These are phyloP conservation scores for Luvunga scandens DNA, from an alignment of 345 rosid species.

Conservation along the genomic window DNA sequence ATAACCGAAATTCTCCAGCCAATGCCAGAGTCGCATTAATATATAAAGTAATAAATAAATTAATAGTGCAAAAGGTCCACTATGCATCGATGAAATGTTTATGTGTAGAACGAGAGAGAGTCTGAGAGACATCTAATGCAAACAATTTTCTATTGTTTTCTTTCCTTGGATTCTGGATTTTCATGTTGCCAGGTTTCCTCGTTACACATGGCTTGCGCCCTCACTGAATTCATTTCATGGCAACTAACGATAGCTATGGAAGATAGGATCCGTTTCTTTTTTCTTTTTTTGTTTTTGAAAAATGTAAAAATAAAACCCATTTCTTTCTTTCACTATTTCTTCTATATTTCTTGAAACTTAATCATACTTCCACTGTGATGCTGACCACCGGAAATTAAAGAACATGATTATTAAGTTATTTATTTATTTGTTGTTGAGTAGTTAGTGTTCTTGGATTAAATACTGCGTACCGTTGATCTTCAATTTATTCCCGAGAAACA, in stretches of 20 bases:
- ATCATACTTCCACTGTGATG: not conserved
- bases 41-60: not conserved
- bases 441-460: no score
- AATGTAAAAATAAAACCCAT: no score
- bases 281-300: no score
- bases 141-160: slow-evolving; percentile 17
- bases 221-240: not conserved
- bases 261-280: not conserved
- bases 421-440: no score
- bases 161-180: slow-evolving; percentile 42
- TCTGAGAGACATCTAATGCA: slow-evolving; percentile 13
- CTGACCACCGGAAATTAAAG: not conserved
- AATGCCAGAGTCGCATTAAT: slow-evolving; percentile 29
- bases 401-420: no score
- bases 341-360: not conserved
- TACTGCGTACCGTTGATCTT: no score
- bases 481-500: no score
- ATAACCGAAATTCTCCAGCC: slow-evolving; percentile 21
- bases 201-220: slow-evolving; percentile 38
- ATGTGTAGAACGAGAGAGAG: slow-evolving; percentile 16
- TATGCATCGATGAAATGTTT: not conserved
- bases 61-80: slow-evolving; percentile 27
- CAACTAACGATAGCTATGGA: not conserved
- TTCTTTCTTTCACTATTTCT: not conserved
- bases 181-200: slow-evolving; percentile 48